Conservation (phyloP, 129 eudicot genomes). For the Helichrysum umbraculigerum region DNA sequence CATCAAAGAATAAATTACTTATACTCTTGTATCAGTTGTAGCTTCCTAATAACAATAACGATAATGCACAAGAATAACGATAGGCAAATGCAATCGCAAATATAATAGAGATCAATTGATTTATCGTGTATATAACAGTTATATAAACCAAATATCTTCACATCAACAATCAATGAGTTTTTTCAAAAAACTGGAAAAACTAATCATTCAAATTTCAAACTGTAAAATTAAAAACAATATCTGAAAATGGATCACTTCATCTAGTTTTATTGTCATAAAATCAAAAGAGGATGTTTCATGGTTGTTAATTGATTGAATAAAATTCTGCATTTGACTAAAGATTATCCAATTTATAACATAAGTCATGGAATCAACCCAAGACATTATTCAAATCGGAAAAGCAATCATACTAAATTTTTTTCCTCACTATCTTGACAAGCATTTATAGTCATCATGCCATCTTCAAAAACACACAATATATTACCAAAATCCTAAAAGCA, state of each 20-base stretch:
- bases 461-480: background rate
- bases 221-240: background rate
- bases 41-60: too few species aligned
- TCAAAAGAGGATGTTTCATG: background rate
- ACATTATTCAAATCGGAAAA: background rate
- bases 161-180: background rate
- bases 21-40: too few species aligned
- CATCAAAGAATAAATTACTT: too few species aligned
- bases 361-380: background rate
- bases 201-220: background rate
- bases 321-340: conserved; percentile 3
- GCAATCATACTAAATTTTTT: background rate
- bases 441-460: background rate
- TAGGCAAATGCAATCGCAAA: too few species aligned
- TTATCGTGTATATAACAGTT: too few species aligned
- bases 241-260: background rate
- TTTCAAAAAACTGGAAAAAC: background rate
- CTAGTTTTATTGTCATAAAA: background rate
- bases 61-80: too few species aligned
- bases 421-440: background rate
- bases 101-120: too few species aligned
- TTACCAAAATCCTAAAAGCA: background rate
- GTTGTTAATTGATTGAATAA: conserved; percentile 2
- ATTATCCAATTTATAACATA: background rate
- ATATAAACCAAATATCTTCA: background rate